Evolutionary conservation across 768 basidiomycete genomes (phyloP).

Genomic region (Harrya chromipes): DNA sequence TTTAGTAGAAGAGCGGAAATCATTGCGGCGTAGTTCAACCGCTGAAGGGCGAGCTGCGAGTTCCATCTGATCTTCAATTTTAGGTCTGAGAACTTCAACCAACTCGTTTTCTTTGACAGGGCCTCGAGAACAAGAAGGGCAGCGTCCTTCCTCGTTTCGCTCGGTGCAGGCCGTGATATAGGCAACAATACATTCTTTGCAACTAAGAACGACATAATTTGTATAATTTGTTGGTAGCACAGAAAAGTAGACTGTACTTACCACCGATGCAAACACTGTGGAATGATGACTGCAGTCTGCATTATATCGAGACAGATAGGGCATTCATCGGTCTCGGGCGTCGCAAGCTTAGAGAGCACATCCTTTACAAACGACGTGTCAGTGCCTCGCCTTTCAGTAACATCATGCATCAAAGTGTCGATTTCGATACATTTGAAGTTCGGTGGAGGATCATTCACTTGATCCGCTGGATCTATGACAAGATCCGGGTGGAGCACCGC

Average conservation of each 20-base stretch:
- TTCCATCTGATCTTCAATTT: conserved; percentile 6
- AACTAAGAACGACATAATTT: conserved; percentile 42
- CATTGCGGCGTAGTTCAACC: conserved; percentile 68
- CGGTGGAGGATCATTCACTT: conserved; percentile 34
- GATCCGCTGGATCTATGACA: conserved; percentile 55
- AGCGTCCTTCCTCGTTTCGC: conserved; percentile 65
- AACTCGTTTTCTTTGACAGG: conserved; percentile 64
- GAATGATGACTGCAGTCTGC: conserved; percentile 66
- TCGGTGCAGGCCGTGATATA: conserved; percentile 69
- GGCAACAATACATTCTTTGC: conserved; percentile 85
- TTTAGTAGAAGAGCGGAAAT: conserved; percentile 90
- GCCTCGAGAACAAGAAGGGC: conserved; percentile 76
- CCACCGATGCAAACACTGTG: conserved; percentile 77
- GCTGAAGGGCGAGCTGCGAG: conserved; percentile 8
- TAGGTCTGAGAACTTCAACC: conserved; percentile 54
- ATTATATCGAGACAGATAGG: conserved; percentile 80
- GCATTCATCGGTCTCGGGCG: conserved; percentile 62
- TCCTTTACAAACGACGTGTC: conserved; percentile 55
- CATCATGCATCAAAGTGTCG: conserved; percentile 54
- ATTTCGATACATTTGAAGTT: conserved; percentile 45
- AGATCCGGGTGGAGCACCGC: conserved; percentile 90
- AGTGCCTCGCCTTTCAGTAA: conserved; percentile 37
- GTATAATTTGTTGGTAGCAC: not conserved
- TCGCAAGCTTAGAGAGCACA: conserved; percentile 57
- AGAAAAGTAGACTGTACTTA: conserved; percentile 27